Evolutionary conservation across 169 alveolate species (phyloP).

Genomic region (Cryptosporidium bovis): DNA sequence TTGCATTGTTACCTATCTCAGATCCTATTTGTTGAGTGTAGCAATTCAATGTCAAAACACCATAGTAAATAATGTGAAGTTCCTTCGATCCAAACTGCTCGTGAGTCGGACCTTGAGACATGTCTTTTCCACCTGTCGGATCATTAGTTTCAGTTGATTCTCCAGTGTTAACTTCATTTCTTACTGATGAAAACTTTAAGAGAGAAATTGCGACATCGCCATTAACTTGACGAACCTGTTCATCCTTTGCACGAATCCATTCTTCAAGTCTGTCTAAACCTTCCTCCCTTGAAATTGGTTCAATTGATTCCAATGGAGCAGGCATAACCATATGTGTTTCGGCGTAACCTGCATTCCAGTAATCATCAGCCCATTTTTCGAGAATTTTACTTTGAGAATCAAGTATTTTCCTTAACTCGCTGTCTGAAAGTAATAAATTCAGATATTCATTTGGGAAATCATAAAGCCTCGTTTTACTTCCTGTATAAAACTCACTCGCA

Average conservation of each 20-base stretch:
- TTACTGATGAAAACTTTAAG: background rate
- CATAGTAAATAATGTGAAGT: conserved; percentile 41
- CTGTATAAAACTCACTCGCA: conserved; percentile 19
- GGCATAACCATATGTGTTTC: conserved; percentile 22
- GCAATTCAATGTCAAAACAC: conserved; percentile 41
- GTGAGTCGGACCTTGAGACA: background rate
- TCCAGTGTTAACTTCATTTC: background rate
- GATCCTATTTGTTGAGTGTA: background rate
- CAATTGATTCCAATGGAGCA: conserved; percentile 32
- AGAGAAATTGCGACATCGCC: conserved; percentile 45
- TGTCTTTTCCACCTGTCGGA: background rate
- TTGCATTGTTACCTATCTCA: background rate
- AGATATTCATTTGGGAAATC: conserved; percentile 31
- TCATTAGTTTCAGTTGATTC: background rate
- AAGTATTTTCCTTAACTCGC: background rate
- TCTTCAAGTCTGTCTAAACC: conserved; percentile 13
- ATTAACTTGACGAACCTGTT: background rate
- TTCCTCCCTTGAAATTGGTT: conserved; percentile 18
- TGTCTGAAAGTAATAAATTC: conserved; percentile 25
- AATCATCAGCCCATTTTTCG: conserved; percentile 38
- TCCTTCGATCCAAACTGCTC: conserved; percentile 8
- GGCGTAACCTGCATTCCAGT: conserved; percentile 23
- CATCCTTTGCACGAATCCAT: conserved; percentile 38
- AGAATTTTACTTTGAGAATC: conserved; percentile 2
- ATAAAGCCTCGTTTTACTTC: background rate